phyloP scores from a whole-genome alignment of 805 yeast genomes.

The Torulaspora maleeae region DNA sequence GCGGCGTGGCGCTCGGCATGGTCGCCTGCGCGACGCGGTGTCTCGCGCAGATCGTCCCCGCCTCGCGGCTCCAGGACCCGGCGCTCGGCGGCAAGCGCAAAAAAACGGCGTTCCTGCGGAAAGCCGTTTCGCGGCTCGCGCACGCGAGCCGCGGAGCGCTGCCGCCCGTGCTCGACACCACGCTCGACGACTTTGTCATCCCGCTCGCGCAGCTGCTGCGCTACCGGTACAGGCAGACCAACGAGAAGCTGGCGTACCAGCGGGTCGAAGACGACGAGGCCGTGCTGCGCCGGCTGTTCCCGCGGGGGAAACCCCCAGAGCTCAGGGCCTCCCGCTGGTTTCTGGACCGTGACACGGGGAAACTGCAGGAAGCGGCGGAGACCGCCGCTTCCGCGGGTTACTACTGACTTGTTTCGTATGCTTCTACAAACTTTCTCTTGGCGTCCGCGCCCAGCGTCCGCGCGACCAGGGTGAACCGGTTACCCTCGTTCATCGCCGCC shows the following conservation, averaged over 20 bases:
- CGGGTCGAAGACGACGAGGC: slow-evolving; percentile 18
- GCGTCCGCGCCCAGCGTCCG: slow-evolving; percentile 40
- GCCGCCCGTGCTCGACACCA: slow-evolving; percentile 24
- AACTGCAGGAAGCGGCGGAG: slow-evolving; percentile 3
- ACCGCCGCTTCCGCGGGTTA: slow-evolving; percentile 5
- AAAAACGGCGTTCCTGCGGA: slow-evolving; percentile 16
- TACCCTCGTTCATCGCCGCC: slow-evolving; percentile 39
- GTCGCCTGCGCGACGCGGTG: slow-evolving; percentile 21
- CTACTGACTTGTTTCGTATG: slow-evolving; percentile 23
- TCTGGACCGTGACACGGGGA: slow-evolving; percentile 14
- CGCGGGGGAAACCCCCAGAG: slow-evolving; percentile 29
- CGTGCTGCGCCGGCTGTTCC: slow-evolving; percentile 17
- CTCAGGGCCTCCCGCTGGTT: slow-evolving; percentile 24
- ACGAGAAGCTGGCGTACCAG: slow-evolving; percentile 29
- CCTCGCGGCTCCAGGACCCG: slow-evolving; percentile 15
- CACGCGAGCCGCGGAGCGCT: slow-evolving; percentile 10
- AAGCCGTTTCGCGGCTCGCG: slow-evolving; percentile 6
- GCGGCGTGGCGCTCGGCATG: slow-evolving; percentile 32
- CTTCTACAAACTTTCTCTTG: slow-evolving; percentile 43
- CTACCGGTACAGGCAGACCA: slow-evolving; percentile 30
- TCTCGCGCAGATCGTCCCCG: slow-evolving; percentile 18
- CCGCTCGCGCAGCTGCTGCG: slow-evolving; percentile 27
- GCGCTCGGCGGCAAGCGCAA: slow-evolving; percentile 10
- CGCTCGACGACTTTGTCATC: slow-evolving; percentile 27
- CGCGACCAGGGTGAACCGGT: slow-evolving; percentile 48